phyloP scores from a whole-genome alignment of 2,329 filamentous ascomycete genomes.

The Dactylonectria estremocensis region DNA sequence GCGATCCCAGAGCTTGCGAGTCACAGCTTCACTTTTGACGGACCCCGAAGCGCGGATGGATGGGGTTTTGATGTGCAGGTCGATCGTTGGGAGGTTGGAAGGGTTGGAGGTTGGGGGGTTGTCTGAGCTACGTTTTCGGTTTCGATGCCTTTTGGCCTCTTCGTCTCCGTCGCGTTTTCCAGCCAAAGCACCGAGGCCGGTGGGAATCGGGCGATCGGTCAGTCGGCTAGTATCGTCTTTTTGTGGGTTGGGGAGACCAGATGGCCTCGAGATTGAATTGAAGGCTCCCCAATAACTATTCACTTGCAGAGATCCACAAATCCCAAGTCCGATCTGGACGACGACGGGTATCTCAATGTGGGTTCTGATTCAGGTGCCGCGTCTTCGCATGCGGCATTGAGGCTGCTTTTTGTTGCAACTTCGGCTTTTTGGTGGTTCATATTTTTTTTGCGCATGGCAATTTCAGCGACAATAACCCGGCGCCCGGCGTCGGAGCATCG shows the following conservation, averaged over 20 bases:
- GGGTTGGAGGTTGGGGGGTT: background rate
- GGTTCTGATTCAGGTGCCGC: background rate
- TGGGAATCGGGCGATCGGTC: constrained; percentile 36
- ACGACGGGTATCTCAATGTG: background rate
- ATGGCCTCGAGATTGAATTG: background rate
- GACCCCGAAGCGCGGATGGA: constrained; percentile 4
- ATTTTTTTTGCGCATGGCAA: background rate
- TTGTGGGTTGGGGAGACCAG: constrained; percentile 12
- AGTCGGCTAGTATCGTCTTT: constrained; percentile 48
- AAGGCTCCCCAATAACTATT: no score
- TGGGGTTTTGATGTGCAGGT: constrained; percentile 2
- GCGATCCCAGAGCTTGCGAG: constrained; percentile 31
- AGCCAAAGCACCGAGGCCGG: constrained; percentile 42
- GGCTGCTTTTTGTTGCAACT: background rate
- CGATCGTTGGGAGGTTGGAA: background rate
- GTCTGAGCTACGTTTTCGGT: background rate
- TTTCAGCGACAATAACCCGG: constrained; percentile 21
- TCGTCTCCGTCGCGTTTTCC: background rate
- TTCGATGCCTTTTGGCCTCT: background rate
- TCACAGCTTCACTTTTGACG: constrained; percentile 13
- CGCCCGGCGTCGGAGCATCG: constrained; percentile 45
- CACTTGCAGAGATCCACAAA: background rate
- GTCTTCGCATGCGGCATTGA: background rate
- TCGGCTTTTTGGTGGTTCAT: constrained; percentile 1
- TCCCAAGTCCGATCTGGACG: background rate